A percentile compares a stretch with the other conserved stretches of the same genome.
phyloP scores from a whole-genome alignment of 139 green algal species.

The Chlamydomonas asymmetrica region DNA sequence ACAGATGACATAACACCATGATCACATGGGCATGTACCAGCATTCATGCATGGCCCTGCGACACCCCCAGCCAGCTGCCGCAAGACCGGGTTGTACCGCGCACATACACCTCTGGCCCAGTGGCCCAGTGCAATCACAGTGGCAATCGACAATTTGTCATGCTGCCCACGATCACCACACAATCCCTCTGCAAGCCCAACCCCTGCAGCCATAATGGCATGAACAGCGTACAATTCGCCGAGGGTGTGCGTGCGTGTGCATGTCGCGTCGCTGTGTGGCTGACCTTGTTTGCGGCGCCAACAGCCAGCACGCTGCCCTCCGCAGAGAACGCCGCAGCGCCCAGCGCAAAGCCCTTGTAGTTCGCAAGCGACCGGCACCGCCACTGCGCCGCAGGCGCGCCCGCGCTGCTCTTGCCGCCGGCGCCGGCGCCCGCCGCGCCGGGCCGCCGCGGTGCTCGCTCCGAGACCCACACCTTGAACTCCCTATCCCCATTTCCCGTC shows the following conservation, averaged over 20 bases:
- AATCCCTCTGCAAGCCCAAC: neutral
- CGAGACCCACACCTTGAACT: constrained; percentile 59
- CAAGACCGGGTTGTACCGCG: no score
- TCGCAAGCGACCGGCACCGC: constrained; percentile 49
- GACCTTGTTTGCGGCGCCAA: constrained; percentile 40
- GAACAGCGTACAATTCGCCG: neutral
- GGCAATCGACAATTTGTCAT: no score
- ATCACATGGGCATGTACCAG: no score
- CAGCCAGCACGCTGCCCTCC: constrained; percentile 75
- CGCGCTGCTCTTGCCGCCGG: neutral
- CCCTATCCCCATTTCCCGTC: constrained; percentile 23
- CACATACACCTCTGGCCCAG: no score
- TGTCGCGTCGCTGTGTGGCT: constrained; percentile 15
- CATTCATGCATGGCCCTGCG: no score
- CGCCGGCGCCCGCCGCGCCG: neutral
- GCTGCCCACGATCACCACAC: no score
- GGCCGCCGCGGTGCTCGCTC: neutral
- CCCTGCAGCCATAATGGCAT: neutral
- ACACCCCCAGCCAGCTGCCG: no score
- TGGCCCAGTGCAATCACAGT: no score
- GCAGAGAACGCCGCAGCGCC: constrained; percentile 57
- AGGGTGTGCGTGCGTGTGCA: neutral
- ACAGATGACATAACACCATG: no score
- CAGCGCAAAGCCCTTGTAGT: constrained; percentile 57
- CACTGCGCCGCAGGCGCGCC: neutral